Base-by-base conservation (phyloP, 495 filamentous ascomycete species). In the Penicillium goetzii region DNA sequence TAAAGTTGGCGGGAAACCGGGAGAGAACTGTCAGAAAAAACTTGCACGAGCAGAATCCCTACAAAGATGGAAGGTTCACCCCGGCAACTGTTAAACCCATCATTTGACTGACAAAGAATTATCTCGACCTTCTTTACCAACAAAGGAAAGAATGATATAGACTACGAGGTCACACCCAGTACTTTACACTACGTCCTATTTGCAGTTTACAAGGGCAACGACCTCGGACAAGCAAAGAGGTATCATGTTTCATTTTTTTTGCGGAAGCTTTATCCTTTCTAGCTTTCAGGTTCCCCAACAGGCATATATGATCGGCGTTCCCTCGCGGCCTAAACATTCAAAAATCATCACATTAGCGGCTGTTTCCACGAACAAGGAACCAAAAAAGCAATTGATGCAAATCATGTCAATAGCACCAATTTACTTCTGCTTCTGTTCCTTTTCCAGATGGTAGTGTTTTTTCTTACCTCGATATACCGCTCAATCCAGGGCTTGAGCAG, bases 401-500 rank as follows among this genome's bases (percentile, higher is more conserved):
- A 23, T 19, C n/a, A 43, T 7, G 6, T 17, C 17, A 17, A 43
- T 23, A 25, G 19, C 9, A 25, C 19, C 3, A 14, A 21, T 25
- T 47, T 47, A 9, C 43, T 47, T 47, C 43, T 47, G 19, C 21
- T 0, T 12, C 0, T 11, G 10, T 47, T 21, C 43, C 15, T 47
- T 25, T 21, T 7, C 5, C 6, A 21, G 41, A 3, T n/a, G 5
- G 6, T 32, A 28, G 9, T 12, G n/a, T 34, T 19, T 23, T 12
- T 53, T 33, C 80, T 72, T 74, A 82, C 84, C 74, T 85, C 84
- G 56, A 83, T 68, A 78, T 82, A 88, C 66, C 81, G 80, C 60
- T 83, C 76, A 32, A 88, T 81, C 79, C 88, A 89, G 38, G 86
- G 81, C 74, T 87, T 88, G 19, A 90, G 74, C 17, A 84, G 85